A percentile compares a stretch with the other conserved stretches of the same genome.
phyloP scores from a whole-genome alignment of 805 yeast genomes.

The Millerago galiae region DNA sequence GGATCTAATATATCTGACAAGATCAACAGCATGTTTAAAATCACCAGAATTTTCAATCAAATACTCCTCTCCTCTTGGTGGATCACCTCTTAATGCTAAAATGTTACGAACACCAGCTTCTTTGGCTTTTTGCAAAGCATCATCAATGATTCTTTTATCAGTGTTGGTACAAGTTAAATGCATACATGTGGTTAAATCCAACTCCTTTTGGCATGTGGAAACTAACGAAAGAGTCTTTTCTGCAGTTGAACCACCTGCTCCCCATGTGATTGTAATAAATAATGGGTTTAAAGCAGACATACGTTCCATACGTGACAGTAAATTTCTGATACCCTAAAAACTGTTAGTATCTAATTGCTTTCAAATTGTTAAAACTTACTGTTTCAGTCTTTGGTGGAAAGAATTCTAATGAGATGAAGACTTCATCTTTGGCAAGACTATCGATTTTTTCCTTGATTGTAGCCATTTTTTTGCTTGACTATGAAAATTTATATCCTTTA shows the following conservation, averaged over 20 bases:
- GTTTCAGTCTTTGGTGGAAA: constrained; percentile 95
- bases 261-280: constrained; percentile 95
- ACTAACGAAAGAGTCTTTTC: constrained; percentile 83
- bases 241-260: constrained; percentile 95
- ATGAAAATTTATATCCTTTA: not conserved
- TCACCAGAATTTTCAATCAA: constrained; percentile 34
- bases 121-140: constrained; percentile 68
- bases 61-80: constrained; percentile 72
- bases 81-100: constrained; percentile 92
- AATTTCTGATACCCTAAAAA: constrained; percentile 64
- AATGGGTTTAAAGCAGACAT: constrained; percentile 84
- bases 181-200: constrained; percentile 84
- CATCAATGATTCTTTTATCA: constrained; percentile 66
- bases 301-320: constrained; percentile 80
- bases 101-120: constrained; percentile 79
- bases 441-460: constrained; percentile 43
- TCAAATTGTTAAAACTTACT: constrained; percentile 21
- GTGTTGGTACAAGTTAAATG: constrained; percentile 97
- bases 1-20: constrained; percentile 70
- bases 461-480: constrained; percentile 10
- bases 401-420: constrained; percentile 83
- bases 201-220: constrained; percentile 61
- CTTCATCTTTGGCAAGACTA: constrained; percentile 42
- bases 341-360: constrained; percentile 3
- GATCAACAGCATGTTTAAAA: constrained; percentile 76